Conservation (phyloP, 805 yeast genomes). For the Torulaspora franciscae region DNA sequence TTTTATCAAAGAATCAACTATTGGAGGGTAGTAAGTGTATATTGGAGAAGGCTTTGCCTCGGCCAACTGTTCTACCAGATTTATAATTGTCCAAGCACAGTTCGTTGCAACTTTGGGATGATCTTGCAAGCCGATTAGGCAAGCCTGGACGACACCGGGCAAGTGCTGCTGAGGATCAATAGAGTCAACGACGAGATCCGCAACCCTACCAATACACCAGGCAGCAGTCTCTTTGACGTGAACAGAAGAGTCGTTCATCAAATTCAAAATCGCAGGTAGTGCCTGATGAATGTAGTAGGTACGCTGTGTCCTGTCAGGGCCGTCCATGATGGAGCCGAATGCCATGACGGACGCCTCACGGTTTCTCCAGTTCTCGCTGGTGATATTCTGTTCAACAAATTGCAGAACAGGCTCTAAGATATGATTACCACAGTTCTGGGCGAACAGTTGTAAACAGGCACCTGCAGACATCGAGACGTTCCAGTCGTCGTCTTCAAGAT, state of each 20-base stretch:
- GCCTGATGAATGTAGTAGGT: slow-evolving; percentile 73
- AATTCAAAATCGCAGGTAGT: slow-evolving; percentile 63
- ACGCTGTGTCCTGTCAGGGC: slow-evolving; percentile 75
- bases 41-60: slow-evolving; percentile 50
- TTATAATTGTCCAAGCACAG: slow-evolving; percentile 96
- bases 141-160: slow-evolving; percentile 67
- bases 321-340: slow-evolving; percentile 93
- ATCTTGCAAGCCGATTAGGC: slow-evolving; percentile 76
- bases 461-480: slow-evolving; percentile 98
- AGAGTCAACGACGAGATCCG: slow-evolving; percentile 77
- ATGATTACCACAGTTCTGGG: slow-evolving; percentile 81
- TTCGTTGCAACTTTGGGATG: slow-evolving; percentile 93
- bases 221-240: slow-evolving; percentile 97
- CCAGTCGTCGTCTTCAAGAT: slow-evolving; percentile 95
- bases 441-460: slow-evolving; percentile 89
- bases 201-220: slow-evolving; percentile 96
- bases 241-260: slow-evolving; percentile 68
- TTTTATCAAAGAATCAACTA: slow-evolving; percentile 66
- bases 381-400: slow-evolving; percentile 75
- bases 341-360: slow-evolving; percentile 99
- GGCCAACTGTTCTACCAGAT: slow-evolving; percentile 76
- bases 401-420: slow-evolving; percentile 80
- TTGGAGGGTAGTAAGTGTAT: slow-evolving; percentile 64
- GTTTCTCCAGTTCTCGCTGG: slow-evolving; percentile 64
- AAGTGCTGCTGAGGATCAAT: slow-evolving; percentile 61